Percentiles rank a stretch among this genome's conserved stretches.
Conservation (phyloP, 2,329 filamentous ascomycete species). For the Apiospora koreana region DNA sequence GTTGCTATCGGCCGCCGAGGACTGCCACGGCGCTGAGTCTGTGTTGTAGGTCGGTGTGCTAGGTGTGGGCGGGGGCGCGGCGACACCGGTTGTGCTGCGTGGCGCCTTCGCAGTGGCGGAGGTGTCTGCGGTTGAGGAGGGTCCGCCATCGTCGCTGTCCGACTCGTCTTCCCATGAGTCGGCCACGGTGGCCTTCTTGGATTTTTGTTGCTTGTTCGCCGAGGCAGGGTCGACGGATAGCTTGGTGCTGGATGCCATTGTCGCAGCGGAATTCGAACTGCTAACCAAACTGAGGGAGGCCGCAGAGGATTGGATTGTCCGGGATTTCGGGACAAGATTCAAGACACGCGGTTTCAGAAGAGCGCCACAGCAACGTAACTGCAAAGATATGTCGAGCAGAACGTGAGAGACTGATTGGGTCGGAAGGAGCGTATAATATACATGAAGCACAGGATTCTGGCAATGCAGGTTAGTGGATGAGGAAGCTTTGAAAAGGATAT, state of each 20-base stretch:
- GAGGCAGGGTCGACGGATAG: conserved; percentile 29
- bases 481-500: background rate
- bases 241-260: conserved; percentile 29
- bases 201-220: conserved; percentile 23
- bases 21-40: conserved; percentile 26
- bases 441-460: background rate
- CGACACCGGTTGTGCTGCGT: conserved; percentile 32
- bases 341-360: background rate
- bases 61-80: conserved; percentile 68
- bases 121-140: conserved; percentile 30
- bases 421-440: background rate
- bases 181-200: conserved; percentile 49
- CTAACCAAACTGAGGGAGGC: background rate
- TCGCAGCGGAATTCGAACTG: conserved; percentile 17
- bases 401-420: background rate
- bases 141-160: conserved; percentile 28
- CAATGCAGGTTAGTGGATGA: background rate
- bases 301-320: background rate
- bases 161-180: conserved; percentile 81
- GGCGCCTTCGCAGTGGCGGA: conserved; percentile 20
- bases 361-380: background rate
- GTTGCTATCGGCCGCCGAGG: conserved; percentile 14
- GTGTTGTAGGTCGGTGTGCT: conserved; percentile 52
- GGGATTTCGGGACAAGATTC: background rate
- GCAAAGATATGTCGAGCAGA: background rate